These are phyloP conservation scores for Spinacia oleracea DNA, from an alignment of 179 eudicot genomes.

Conservation along the genomic window DNA sequence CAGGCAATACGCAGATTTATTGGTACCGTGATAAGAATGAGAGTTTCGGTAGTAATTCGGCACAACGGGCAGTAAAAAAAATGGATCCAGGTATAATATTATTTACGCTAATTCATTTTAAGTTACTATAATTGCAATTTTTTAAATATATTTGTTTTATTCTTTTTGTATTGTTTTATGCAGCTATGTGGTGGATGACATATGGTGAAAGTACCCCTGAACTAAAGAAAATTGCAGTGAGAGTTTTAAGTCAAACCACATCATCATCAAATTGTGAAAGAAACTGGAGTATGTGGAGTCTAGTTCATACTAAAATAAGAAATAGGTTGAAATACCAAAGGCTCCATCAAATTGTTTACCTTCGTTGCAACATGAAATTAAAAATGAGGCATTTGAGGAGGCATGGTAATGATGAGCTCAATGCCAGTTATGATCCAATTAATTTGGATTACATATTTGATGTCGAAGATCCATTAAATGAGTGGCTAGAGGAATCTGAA, in stretches of 20 bases:
- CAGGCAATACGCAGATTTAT: too few relatives aligned
- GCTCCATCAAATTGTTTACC: conserved; percentile 9
- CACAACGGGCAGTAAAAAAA: background rate
- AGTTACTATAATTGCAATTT: too few relatives aligned
- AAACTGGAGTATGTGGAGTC: conserved; percentile 20
- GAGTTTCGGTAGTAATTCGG: background rate
- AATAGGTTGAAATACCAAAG: conserved; percentile 16
- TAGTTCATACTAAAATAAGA: conserved; percentile 14
- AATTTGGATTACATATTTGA: conserved; percentile 2
- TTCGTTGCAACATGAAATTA: conserved; percentile 10
- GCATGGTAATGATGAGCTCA: background rate
- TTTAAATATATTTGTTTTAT: too few relatives aligned
- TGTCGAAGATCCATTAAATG: background rate
- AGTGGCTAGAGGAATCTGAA: background rate
- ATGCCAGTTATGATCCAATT: conserved; percentile 10
- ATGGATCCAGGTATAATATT: background rate
- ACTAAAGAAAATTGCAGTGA: background rate
- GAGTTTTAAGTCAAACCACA: conserved; percentile 7
- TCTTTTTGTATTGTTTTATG: background rate
- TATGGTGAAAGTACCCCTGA: background rate
- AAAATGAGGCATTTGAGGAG: background rate
- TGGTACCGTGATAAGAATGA: too few relatives aligned
- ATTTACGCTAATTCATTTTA: too few relatives aligned
- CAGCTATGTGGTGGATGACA: conserved; percentile 10
- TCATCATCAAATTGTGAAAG: conserved; percentile 18